phyloP scores from a whole-genome alignment of 2,329 filamentous ascomycete genomes.

The Monosporascus sp. region DNA sequence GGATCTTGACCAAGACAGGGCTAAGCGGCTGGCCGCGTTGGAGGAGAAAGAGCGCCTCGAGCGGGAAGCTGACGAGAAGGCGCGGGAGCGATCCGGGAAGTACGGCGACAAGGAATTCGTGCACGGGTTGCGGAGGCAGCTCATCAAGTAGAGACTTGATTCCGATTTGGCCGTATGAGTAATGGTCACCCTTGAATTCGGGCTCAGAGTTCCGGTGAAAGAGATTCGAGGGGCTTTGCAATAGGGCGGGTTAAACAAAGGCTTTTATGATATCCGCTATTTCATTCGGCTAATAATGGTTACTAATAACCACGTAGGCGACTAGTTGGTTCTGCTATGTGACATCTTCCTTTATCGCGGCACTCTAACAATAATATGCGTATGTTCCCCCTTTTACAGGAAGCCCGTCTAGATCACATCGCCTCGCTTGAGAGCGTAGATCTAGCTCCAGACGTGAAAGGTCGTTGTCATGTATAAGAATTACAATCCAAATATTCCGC shows the following conservation, averaged over 20 bases:
- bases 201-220: neutral
- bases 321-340: no score
- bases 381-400: no score
- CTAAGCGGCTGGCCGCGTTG: conserved; percentile 60
- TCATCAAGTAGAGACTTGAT: conserved; percentile 16
- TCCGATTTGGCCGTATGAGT: neutral
- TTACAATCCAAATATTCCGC: no score
- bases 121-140: conserved; percentile 55
- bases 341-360: no score
- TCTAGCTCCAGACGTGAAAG: no score
- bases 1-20: conserved; percentile 66
- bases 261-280: neutral
- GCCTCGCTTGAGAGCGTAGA: no score
- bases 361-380: no score
- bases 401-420: no score
- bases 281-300: no score
- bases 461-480: no score
- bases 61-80: conserved; percentile 61
- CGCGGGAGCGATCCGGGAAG: conserved; percentile 52
- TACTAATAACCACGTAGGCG: no score
- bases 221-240: neutral
- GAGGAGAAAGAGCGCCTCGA: conserved; percentile 60
- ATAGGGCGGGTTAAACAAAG: neutral
- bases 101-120: conserved; percentile 62
- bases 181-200: neutral